Evolutionary conservation across 1,139 yeast species (phyloP).

Genomic region (Sugiyamaella xylanicola): DNA sequence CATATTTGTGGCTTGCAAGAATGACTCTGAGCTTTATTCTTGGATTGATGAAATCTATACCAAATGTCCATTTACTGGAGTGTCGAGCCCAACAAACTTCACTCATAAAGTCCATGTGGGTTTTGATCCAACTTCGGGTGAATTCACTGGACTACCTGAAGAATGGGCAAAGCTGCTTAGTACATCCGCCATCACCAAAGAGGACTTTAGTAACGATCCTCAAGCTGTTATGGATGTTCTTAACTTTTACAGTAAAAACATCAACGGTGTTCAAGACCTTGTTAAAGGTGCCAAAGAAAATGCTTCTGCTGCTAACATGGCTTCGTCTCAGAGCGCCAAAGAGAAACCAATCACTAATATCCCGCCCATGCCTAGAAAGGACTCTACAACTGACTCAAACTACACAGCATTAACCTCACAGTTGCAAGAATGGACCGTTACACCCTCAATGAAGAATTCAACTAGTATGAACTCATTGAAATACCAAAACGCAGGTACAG

Average conservation of each 20-base stretch:
- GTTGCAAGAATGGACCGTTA: conserved; percentile 39
- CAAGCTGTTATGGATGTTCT: conserved; percentile 77
- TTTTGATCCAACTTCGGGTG: conserved; percentile 49
- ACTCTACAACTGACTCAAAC: conserved; percentile 16
- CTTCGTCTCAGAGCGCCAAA: too few relatives aligned
- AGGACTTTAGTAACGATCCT: conserved; percentile 50
- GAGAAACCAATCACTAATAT: conserved; percentile 2
- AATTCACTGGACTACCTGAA: conserved; percentile 50
- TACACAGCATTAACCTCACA: conserved; percentile 27
- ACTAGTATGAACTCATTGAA: conserved; percentile 23
- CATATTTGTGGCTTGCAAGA: conserved; percentile 71
- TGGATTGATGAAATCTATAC: conserved; percentile 92
- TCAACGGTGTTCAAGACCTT: conserved; percentile 17
- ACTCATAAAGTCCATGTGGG: conserved; percentile 52
- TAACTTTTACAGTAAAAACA: conserved; percentile 61
- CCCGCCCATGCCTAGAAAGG: conserved; percentile 23
- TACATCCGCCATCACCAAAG: conserved; percentile 49
- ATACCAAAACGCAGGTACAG: conserved; percentile 3
- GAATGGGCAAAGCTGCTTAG: conserved; percentile 49
- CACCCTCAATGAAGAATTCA: conserved; percentile 31
- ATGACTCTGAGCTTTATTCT: conserved; percentile 77
- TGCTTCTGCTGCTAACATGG: too few relatives aligned
- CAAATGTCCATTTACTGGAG: conserved; percentile 80
- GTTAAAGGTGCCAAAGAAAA: neutral
- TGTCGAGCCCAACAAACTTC: conserved; percentile 51